These are phyloP conservation scores for Tylopilus rubrobrunneus DNA, from an alignment of 768 basidiomycete genomes.

Conservation along the genomic window DNA sequence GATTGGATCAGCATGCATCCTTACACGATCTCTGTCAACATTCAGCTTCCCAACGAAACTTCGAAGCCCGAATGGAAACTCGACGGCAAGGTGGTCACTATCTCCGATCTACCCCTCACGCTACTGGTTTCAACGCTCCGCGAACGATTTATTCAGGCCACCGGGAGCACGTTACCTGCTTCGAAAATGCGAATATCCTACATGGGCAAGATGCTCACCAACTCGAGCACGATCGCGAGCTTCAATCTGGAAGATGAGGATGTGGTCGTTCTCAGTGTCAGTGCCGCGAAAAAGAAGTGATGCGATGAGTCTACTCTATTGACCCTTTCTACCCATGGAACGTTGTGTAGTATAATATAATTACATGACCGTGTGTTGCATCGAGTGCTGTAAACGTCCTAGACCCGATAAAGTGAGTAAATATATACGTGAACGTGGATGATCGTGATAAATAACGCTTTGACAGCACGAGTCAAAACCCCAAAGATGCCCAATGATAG, in stretches of 20 bases:
- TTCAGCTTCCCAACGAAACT: slow-evolving; percentile 80
- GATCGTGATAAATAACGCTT: slow-evolving; percentile 13
- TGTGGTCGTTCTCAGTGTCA: slow-evolving; percentile 68
- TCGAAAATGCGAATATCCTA: slow-evolving; percentile 79
- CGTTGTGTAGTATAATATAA: slow-evolving; percentile 9
- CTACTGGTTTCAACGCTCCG: slow-evolving; percentile 84
- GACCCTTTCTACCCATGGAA: slow-evolving; percentile 2
- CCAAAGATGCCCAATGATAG: slow-evolving; percentile 8
- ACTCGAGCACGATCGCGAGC: slow-evolving; percentile 76
- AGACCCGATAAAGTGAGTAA: slow-evolving; percentile 16
- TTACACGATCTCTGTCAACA: slow-evolving; percentile 79
- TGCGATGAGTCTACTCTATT: neutral
- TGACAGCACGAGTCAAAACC: neutral
- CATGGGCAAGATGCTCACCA: slow-evolving; percentile 81
- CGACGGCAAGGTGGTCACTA: slow-evolving; percentile 70
- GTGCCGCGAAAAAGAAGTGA: slow-evolving; percentile 72
- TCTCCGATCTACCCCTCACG: slow-evolving; percentile 81
- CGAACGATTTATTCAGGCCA: slow-evolving; percentile 78
- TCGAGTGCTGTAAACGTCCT: neutral
- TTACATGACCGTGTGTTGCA: slow-evolving; percentile 13
- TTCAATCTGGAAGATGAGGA: slow-evolving; percentile 95
- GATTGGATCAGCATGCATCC: slow-evolving; percentile 93
- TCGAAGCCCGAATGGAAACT: slow-evolving; percentile 93
- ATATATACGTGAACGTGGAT: slow-evolving; percentile 15
- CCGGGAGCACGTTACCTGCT: slow-evolving; percentile 76